A percentile compares a stretch with the other conserved stretches of the same genome.
phyloP scores from a whole-genome alignment of 805 yeast species.

The Starmerella floricola region DNA sequence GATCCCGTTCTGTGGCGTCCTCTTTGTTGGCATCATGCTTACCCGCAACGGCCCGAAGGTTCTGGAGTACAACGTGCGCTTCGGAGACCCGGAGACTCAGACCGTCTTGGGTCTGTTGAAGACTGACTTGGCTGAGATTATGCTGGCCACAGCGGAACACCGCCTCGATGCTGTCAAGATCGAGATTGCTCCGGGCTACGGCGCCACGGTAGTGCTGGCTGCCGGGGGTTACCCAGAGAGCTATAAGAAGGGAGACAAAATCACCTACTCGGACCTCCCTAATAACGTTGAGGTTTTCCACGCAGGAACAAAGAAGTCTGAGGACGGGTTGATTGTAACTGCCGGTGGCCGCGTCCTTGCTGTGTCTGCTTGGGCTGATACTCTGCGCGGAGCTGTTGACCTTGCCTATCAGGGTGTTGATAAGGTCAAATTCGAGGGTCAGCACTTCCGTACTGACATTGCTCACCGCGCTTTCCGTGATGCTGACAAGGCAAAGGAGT shows the following conservation, averaged over 20 bases:
- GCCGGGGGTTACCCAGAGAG: constrained; percentile 95
- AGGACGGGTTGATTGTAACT: constrained; percentile 55
- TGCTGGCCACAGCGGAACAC: constrained; percentile 89
- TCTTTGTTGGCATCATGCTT: constrained; percentile 91
- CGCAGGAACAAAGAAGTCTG: constrained; percentile 68
- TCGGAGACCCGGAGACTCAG: constrained; percentile 99
- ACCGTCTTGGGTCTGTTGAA: constrained; percentile 81
- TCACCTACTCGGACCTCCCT: constrained; percentile 40
- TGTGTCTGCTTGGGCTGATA: constrained; percentile 68
- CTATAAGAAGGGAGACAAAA: constrained; percentile 76
- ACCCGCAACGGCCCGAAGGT: constrained; percentile 85
- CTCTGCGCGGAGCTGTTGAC: constrained; percentile 69
- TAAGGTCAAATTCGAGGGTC: constrained; percentile 55
- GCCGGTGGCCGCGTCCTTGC: constrained; percentile 97
- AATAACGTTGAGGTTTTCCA: constrained; percentile 71
- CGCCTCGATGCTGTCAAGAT: constrained; percentile 74
- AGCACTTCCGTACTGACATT: constrained; percentile 82
- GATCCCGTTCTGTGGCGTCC: constrained; percentile 86
- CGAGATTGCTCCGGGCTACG: constrained; percentile 39
- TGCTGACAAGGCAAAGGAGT: constrained; percentile 20
- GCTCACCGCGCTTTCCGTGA: constrained; percentile 91
- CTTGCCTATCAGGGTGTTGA: constrained; percentile 79
- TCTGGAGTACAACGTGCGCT: constrained; percentile 91
- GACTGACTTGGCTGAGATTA: constrained; percentile 85
- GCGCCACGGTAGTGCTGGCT: constrained; percentile 89